Evolutionary conservation across 768 basidiomycete genomes (phyloP).

Genomic region (Wakefieldia striispora): DNA sequence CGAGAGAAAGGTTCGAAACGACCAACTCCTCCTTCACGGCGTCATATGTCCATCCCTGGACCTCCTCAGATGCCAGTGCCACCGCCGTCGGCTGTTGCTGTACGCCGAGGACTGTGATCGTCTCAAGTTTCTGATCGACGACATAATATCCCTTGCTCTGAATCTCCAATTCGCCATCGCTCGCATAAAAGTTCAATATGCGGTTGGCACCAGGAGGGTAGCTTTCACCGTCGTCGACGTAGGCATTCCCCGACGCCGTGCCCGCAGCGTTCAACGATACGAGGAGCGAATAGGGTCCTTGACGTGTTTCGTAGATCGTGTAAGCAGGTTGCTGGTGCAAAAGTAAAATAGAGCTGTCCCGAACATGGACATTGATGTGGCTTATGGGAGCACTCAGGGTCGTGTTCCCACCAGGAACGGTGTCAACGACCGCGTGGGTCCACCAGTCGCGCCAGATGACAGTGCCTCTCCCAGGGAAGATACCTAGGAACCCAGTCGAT

Average conservation of each 20-base stretch:
- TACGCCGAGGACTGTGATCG: constrained; percentile 60
- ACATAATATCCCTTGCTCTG: constrained; percentile 26
- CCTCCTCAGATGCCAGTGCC: constrained; percentile 34
- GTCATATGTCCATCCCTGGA: constrained; percentile 41
- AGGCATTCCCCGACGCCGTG: constrained; percentile 55
- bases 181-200: constrained; percentile 44
- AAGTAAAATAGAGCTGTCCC: constrained; percentile 61
- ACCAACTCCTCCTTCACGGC: constrained; percentile 41
- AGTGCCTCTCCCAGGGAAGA: constrained; percentile 51
- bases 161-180: constrained; percentile 37
- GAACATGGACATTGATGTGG: constrained; percentile 72
- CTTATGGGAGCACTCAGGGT: constrained; percentile 62
- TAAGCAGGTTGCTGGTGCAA: constrained; percentile 59
- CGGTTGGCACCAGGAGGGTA: constrained; percentile 54
- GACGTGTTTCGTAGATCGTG: constrained; percentile 60
- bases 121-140: constrained; percentile 46
- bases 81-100: constrained; percentile 40
- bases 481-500: constrained; percentile 36
- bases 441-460: constrained; percentile 72
- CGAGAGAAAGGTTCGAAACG: constrained; percentile 34
- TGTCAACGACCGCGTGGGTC: constrained; percentile 54
- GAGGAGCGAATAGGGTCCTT: constrained; percentile 58
- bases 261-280: constrained; percentile 49
- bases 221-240: constrained; percentile 66
- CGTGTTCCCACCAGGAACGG: constrained; percentile 36